A percentile compares a stretch with the other conserved stretches of the same genome.
Conservation (phyloP, 345 rosid genomes). For the Eucalyptus viminalis region DNA sequence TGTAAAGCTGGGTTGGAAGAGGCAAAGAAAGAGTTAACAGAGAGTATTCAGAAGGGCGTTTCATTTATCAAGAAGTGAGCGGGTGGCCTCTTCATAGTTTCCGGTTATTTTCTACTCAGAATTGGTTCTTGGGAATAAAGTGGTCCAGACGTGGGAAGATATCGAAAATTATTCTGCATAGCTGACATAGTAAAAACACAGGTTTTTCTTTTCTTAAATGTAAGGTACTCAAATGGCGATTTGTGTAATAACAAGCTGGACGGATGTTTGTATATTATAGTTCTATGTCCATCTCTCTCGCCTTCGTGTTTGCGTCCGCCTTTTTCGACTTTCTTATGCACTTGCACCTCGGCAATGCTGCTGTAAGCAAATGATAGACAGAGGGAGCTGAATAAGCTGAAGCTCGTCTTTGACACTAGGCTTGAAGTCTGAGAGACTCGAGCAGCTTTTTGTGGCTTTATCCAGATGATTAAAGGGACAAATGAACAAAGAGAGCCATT, state of each 20-base stretch:
- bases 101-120: not conserved
- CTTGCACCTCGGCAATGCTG: not conserved
- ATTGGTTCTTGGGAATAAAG: no score
- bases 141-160: not conserved
- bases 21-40: no score
- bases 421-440: no score
- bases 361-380: not conserved
- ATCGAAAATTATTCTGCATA: not conserved
- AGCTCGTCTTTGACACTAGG: not conserved
- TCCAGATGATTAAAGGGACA: no score
- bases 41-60: conserved; percentile 72
- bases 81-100: not conserved
- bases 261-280: not conserved
- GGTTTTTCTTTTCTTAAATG: not conserved
- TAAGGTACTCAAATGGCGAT: not conserved
- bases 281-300: not conserved
- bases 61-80: conserved; percentile 48
- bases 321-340: not conserved
- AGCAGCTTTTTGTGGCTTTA: no score
- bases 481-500: no score
- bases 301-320: not conserved
- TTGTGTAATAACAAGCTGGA: not conserved
- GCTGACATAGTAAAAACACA: not conserved
- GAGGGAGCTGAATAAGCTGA: not conserved
- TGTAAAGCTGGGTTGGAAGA: accelerated